These are phyloP conservation scores for Phytophthora colocasiae DNA, from an alignment of 352 stramenopile genomes.

Conservation along the genomic window DNA sequence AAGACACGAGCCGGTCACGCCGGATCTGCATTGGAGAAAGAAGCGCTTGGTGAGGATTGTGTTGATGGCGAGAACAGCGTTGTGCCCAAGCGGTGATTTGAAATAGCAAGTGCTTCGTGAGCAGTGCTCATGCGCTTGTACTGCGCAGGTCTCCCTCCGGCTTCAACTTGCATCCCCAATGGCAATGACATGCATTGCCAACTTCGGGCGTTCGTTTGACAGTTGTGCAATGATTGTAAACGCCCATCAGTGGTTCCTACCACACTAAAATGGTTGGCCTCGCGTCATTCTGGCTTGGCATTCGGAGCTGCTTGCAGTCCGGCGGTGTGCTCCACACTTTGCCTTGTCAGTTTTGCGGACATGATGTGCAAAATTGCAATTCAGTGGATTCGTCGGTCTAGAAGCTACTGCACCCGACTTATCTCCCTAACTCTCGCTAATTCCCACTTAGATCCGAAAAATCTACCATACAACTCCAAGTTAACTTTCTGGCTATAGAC, in stretches of 20 bases:
- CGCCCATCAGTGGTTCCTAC: not conserved
- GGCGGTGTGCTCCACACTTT: constrained; percentile 12
- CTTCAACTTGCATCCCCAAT: constrained; percentile 9
- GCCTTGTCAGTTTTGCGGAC: not conserved
- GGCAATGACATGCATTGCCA: not conserved
- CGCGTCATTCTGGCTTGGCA: not conserved
- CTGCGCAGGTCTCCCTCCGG: not conserved
- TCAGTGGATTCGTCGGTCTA: constrained; percentile 18
- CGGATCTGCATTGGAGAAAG: constrained; percentile 9
- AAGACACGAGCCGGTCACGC: constrained; percentile 19
- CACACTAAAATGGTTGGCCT: not conserved
- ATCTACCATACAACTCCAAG: not conserved
- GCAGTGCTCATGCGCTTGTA: constrained; percentile 6
- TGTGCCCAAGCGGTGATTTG: constrained; percentile 4
- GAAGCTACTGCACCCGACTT: not conserved
- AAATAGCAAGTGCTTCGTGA: not conserved
- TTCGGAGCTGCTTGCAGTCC: not conserved
- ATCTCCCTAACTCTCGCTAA: too few relatives aligned
- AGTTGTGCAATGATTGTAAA: not conserved
- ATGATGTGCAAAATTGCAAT: constrained; percentile 30
- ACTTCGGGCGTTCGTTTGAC: not conserved
- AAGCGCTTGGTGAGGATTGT: constrained; percentile 1
- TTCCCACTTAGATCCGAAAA: not conserved
- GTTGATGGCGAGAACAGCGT: constrained; percentile 6
- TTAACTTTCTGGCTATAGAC: not conserved